Evolutionary conservation across 2,329 filamentous ascomycete species (phyloP).

Genomic region (Penicillium glabrum): DNA sequence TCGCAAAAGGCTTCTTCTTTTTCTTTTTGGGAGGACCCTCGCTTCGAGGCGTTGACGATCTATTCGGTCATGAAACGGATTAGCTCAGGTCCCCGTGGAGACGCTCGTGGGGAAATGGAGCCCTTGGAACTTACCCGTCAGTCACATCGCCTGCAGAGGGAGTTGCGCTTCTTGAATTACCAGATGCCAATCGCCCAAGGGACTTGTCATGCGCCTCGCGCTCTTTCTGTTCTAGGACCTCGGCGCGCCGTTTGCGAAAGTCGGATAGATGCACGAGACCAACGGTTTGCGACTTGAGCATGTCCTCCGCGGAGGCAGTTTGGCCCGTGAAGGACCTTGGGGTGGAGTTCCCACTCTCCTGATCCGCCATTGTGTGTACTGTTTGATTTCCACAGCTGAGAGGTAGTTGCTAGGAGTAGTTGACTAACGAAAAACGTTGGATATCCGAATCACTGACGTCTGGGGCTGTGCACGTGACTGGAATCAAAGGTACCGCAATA

Average conservation of each 20-base stretch:
- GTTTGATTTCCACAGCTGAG: neutral
- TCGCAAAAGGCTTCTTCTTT: conserved; percentile 61
- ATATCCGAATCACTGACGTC: conserved; percentile 15
- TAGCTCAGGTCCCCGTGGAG: neutral
- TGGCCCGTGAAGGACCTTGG: conserved; percentile 67
- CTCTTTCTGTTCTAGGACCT: conserved; percentile 89
- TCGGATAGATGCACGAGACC: conserved; percentile 90
- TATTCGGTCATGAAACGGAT: conserved; percentile 41
- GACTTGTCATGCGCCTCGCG: conserved; percentile 70
- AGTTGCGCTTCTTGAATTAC: conserved; percentile 52
- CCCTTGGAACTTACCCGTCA: conserved; percentile 57
- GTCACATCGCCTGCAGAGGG: conserved; percentile 47
- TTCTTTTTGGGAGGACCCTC: conserved; percentile 50
- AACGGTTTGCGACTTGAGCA: conserved; percentile 82
- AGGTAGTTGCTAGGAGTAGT: neutral
- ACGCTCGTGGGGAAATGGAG: neutral
- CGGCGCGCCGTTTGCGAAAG: conserved; percentile 91
- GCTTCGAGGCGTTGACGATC: conserved; percentile 51
- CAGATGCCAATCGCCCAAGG: conserved; percentile 43
- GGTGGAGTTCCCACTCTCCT: conserved; percentile 44
- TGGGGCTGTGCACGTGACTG: conserved; percentile 3
- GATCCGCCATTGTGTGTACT: conserved; percentile 24
- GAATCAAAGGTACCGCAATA: neutral
- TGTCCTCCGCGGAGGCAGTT: conserved; percentile 73
- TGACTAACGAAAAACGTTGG: neutral